Conservation (phyloP, 805 yeast genomes). For the Metschnikowia aberdeeniae region DNA sequence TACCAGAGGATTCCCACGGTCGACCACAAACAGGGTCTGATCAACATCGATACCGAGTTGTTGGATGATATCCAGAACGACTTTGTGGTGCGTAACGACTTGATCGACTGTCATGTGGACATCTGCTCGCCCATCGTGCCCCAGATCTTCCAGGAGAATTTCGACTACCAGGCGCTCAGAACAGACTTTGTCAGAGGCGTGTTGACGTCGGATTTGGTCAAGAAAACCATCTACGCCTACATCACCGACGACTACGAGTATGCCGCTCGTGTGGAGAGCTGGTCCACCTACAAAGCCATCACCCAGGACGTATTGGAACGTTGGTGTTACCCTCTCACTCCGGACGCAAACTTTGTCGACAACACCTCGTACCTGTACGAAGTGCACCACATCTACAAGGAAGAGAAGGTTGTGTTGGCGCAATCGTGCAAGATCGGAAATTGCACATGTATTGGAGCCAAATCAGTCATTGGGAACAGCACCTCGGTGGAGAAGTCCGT, state of each 20-base stretch:
- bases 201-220: conserved; percentile 81
- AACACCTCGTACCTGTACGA: conserved; percentile 72
- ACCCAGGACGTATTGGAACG: conserved; percentile 86
- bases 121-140: conserved; percentile 94
- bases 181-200: conserved; percentile 89
- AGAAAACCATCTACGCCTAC: conserved; percentile 87
- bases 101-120: conserved; percentile 95
- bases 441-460: conserved; percentile 77
- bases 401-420: conserved; percentile 80
- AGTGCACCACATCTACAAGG: conserved; percentile 84
- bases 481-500: conserved; percentile 64
- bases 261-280: conserved; percentile 93
- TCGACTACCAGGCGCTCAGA: conserved; percentile 86
- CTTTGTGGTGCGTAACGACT: conserved; percentile 79
- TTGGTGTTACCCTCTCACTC: conserved; percentile 89
- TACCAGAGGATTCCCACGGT: conserved; percentile 73
- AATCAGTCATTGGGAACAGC: conserved; percentile 72
- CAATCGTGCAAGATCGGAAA: conserved; percentile 86
- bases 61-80: conserved; percentile 68
- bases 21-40: conserved; percentile 30
- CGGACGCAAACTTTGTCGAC: conserved; percentile 74
- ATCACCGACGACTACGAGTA: conserved; percentile 69
- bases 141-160: conserved; percentile 91
- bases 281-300: conserved; percentile 89
- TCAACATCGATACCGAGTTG: conserved; percentile 79